phyloP scores from a whole-genome alignment of 1,284 basidiomycete species.

The Takashimella koratensis region DNA sequence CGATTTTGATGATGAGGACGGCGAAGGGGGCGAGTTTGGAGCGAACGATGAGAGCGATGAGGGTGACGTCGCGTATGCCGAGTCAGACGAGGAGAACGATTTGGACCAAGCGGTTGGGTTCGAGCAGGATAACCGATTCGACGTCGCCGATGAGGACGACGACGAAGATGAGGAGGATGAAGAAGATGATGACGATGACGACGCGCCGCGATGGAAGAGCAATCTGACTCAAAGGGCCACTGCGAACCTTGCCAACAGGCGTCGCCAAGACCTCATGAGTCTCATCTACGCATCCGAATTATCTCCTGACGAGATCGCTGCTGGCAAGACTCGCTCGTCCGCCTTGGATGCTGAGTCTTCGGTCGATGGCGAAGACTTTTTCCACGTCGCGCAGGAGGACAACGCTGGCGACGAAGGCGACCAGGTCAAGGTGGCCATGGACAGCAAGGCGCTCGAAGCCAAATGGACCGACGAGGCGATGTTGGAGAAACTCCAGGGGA shows the following conservation, averaged over 20 bases:
- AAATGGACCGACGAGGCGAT: constrained; percentile 81
- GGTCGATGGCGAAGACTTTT: constrained; percentile 56
- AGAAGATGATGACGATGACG: constrained; percentile 50
- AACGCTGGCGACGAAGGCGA: constrained; percentile 59
- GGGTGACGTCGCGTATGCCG: constrained; percentile 62
- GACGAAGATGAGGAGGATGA: constrained; percentile 46
- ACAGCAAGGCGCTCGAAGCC: constrained; percentile 55
- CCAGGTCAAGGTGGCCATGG: constrained; percentile 61
- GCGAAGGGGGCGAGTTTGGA: constrained; percentile 47
- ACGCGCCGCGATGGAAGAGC: constrained; percentile 71
- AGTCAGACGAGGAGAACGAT: constrained; percentile 59
- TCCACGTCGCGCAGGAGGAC: constrained; percentile 56
- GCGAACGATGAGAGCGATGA: constrained; percentile 35
- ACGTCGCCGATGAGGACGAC: constrained; percentile 37
- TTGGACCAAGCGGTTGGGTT: constrained; percentile 46
- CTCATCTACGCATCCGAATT: constrained; percentile 75
- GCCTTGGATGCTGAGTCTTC: constrained; percentile 44
- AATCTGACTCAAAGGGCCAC: constrained; percentile 64
- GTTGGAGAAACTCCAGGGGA: constrained; percentile 76
- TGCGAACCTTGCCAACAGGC: constrained; percentile 52
- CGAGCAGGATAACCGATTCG: constrained; percentile 49
- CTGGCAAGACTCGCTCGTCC: constrained; percentile 48
- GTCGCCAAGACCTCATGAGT: constrained; percentile 72
- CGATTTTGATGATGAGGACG: constrained; percentile 42
- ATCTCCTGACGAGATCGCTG: constrained; percentile 67